These are phyloP conservation scores for Clonostachys solani DNA, from an alignment of 2,329 filamentous ascomycete species.

Conservation along the genomic window DNA sequence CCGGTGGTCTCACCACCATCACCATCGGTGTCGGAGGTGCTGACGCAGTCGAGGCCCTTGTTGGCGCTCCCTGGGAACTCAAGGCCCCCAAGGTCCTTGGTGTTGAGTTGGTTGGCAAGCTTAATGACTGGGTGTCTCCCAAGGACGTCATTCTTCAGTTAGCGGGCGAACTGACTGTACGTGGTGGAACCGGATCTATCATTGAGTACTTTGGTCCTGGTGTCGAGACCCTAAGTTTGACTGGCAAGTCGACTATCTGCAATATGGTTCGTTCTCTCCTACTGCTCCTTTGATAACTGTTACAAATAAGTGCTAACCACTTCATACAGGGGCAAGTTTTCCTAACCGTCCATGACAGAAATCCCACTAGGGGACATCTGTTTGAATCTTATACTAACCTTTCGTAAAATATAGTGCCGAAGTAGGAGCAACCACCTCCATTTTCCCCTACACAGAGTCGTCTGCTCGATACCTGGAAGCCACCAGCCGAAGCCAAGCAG, in stretches of 20 bases:
- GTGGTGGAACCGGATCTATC: conserved; percentile 89
- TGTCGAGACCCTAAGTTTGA: conserved; percentile 83
- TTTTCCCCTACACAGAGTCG: conserved; percentile 86
- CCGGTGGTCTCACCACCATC: conserved; percentile 88
- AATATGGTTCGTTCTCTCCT: conserved; percentile 61
- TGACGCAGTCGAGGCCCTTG: conserved; percentile 93
- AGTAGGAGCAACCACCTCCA: conserved; percentile 90
- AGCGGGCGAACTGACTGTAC: conserved; percentile 84
- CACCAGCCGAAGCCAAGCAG: conserved; percentile 65
- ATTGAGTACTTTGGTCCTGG: conserved; percentile 93
- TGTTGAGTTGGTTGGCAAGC: conserved; percentile 76
- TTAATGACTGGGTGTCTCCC: conserved; percentile 87
- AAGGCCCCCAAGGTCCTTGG: conserved; percentile 91
- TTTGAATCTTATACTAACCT: too few species aligned
- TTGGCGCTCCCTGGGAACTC: conserved; percentile 95
- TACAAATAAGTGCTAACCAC: too few species aligned
- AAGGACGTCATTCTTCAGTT: conserved; percentile 94
- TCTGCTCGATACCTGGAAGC: conserved; percentile 83
- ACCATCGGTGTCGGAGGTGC: conserved; percentile 97
- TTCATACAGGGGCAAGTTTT: too few species aligned
- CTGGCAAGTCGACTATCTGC: conserved; percentile 87
- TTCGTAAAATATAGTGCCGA: conserved; percentile 46
- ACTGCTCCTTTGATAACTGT: too few species aligned
- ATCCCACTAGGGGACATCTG: too few species aligned
- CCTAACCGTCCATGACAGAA: too few species aligned